Base-by-base conservation (phyloP, 129 eudicot species). In the Lonicera japonica region DNA sequence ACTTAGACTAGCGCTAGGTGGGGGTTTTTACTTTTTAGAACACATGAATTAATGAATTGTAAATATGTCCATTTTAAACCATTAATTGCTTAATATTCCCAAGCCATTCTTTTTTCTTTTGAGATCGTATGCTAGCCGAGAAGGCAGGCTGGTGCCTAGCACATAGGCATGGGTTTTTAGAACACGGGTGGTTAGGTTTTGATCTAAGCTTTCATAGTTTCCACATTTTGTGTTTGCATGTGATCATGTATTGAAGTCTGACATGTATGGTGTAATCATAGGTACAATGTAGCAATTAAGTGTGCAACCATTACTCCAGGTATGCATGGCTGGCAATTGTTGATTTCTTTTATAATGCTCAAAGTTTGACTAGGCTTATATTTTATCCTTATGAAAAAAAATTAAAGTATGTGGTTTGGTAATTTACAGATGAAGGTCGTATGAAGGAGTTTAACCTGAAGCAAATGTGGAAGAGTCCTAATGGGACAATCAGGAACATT, bases 281-380 rank as follows among this genome's bases (percentile, higher is more conserved):
- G 98, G 85, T 87, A 87, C 79, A 92, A 92, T 76, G 98, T 92
- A 65, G 98, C 96, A 17, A 92, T 92, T 55, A 92, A 92, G 79
- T 92, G 98, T 74, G 98, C 98, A 36, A 92, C 98, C 48, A 87
- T 92, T 72, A 92, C 96, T 50, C 98, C 98, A 60, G 98, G 98
- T 92, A 81, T 5, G 8, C 24, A 7, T 64, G 68, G 34, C 17
- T 64, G 39, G 15, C 0, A 50, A 8, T 14, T 64, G 59, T 54
- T 14, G 13, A 11, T 51, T 12, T 52, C 29, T 16, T 1, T 22
- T 63, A 9, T 63, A 11, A n/a, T 8, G 16, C 2, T 46, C 5
- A 63, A 17, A 23, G 18, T 21, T 11, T 17, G 21, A 45, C 40
- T 8, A 9, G 45, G n/a, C 36, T 43, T 43, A 43, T 17, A 50